Percentiles rank a stretch among this genome's conserved stretches.
Evolutionary conservation across 495 filamentous ascomycete genomes (phyloP).

Genomic region (Podospora pseudoanserina): DNA sequence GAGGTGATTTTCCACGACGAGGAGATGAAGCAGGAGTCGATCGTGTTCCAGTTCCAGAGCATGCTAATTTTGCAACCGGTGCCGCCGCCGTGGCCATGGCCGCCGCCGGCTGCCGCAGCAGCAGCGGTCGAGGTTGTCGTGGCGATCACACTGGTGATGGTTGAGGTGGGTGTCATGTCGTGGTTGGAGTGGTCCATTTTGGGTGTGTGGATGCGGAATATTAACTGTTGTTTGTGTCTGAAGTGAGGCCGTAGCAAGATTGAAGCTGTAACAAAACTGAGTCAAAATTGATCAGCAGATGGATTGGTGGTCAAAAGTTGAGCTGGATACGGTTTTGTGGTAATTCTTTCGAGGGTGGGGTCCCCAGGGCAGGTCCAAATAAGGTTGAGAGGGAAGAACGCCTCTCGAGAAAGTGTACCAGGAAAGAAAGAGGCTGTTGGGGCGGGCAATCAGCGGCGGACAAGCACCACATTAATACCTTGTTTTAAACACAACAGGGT

Average conservation of each 20-base stretch:
- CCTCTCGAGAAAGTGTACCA: not conserved
- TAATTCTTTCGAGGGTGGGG: too few species aligned
- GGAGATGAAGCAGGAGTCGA: slow-evolving; percentile 66
- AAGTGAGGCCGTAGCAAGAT: too few species aligned
- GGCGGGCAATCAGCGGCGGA: not conserved
- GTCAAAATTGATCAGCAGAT: not conserved
- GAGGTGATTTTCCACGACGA: slow-evolving; percentile 61
- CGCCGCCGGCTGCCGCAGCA: not conserved
- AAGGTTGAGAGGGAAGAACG: not conserved
- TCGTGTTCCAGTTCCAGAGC: slow-evolving; percentile 70
- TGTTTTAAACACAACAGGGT: not conserved
- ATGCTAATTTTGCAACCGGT: slow-evolving; percentile 37
- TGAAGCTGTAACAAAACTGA: too few species aligned
- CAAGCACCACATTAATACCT: not conserved
- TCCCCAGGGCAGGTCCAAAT: not conserved
- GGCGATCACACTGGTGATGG: not conserved
- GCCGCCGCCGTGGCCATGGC: not conserved
- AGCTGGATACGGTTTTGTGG: too few species aligned
- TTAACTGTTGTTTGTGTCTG: too few species aligned
- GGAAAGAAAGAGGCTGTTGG: not conserved
- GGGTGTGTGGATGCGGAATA: too few species aligned
- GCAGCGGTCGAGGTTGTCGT: not conserved
- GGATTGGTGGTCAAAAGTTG: not conserved
- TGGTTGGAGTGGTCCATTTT: not conserved
- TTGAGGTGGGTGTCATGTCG: not conserved